Base-by-base conservation (phyloP, 257 asterid genomes). In the Nicotiana benthamiana region DNA sequence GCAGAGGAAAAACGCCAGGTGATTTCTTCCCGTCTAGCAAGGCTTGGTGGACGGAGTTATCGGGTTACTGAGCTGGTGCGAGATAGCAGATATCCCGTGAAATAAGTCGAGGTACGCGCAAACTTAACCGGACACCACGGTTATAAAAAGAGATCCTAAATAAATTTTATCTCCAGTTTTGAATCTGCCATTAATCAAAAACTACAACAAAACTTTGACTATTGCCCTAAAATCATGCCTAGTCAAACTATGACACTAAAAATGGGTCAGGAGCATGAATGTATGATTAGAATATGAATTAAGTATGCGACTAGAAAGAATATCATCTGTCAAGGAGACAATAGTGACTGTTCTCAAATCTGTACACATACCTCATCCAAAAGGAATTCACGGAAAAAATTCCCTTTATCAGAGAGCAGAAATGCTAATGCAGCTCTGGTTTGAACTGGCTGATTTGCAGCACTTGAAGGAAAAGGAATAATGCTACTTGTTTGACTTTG, bases 401-500 rank as follows among this genome's bases (percentile, higher is more conserved):
- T 92, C 81, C 99, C 99, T 87, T 96, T 90, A 32, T 94, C 98
- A 36, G 98, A 96, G 24, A 96, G 90, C 86, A 96, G 77, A 85
- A 96, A 96, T 27, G 88, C 97, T 84, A 94, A 88, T 70, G 99
- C 99, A 79, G 97, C 98, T 86, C 99, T 90, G 32, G 97, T 96
- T 87, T 96, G 95, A 68, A 96, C 84, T 72, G 96, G 97, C 84
- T 92, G 97, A 68, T 30, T 74, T 54, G 87, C 59, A 70, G 87
- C 84, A 72, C 74, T 60, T 18, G 84, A 76, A 83, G 89, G 87
- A 79, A 46, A 82, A 20, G 92, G 93, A 85, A 88, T 75, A 46
- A 89, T 75, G 79, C 76, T 88, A 84, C 79, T 92, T 77, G 90
- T 75, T 83, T 86, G 92, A 79, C 80, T 87, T 87, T 87, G 92